Evolutionary conservation across 805 yeast genomes (phyloP).

Genomic region (Yamadazyma takamatsuzukensis): DNA sequence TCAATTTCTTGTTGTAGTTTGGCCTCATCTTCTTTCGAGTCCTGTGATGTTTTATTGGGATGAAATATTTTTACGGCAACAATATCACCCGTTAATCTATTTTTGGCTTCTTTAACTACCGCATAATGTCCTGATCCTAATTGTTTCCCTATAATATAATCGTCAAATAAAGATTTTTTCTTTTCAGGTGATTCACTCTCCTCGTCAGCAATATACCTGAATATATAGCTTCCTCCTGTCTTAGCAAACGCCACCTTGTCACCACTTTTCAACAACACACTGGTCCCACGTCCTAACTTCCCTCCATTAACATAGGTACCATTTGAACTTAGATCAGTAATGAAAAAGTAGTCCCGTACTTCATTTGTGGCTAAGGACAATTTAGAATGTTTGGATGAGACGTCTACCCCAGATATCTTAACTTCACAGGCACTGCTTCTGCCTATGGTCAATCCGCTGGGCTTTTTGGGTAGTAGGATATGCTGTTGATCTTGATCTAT

Average conservation of each 20-base stretch:
- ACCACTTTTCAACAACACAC: conserved; percentile 54
- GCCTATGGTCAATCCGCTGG: conserved; percentile 37
- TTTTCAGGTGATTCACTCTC: conserved; percentile 14
- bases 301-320: conserved; percentile 67
- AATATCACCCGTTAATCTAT: conserved; percentile 52
- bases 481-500: conserved; percentile 16
- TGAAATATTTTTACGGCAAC: conserved; percentile 77
- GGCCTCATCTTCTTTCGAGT: conserved; percentile 29
- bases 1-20: conserved; percentile 63
- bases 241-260: conserved; percentile 59
- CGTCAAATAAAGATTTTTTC: conserved; percentile 49
- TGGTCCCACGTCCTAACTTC: conserved; percentile 46
- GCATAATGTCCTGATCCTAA: conserved; percentile 81
- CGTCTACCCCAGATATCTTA: conserved; percentile 50
- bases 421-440: conserved; percentile 61
- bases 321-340: conserved; percentile 59
- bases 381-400: conserved; percentile 64
- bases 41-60: conserved; percentile 36
- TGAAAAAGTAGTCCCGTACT: conserved; percentile 36
- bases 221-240: conserved; percentile 46
- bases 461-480: conserved; percentile 17
- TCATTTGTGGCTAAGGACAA: conserved; percentile 37
- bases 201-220: conserved; percentile 39
- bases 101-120: conserved; percentile 67
- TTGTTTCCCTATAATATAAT: conserved; percentile 52